These are phyloP conservation scores for Pogostemon cablin DNA, from an alignment of 257 asterid species.

Conservation along the genomic window DNA sequence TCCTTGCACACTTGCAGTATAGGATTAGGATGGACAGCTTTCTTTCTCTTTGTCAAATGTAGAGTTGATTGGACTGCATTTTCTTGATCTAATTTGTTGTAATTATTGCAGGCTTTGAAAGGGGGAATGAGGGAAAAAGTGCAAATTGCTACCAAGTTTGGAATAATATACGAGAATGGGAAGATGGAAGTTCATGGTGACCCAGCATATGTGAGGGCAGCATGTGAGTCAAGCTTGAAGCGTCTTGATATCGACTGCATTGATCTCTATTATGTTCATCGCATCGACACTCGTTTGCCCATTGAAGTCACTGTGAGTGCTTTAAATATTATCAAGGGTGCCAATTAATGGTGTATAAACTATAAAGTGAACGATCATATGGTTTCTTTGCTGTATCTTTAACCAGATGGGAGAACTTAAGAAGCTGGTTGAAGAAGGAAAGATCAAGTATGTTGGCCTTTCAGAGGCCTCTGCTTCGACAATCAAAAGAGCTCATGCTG, in stretches of 20 bases:
- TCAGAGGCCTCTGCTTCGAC: slow-evolving; percentile 71
- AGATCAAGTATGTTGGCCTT: slow-evolving; percentile 63
- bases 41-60: neutral
- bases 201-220: slow-evolving; percentile 44
- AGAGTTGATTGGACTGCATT: neutral
- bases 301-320: slow-evolving; percentile 50
- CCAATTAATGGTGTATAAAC: neutral
- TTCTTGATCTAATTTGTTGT: neutral
- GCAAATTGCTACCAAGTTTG: slow-evolving; percentile 53
- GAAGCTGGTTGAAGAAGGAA: slow-evolving; percentile 71
- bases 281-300: slow-evolving; percentile 48
- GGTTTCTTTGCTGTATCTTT: slow-evolving; percentile 8
- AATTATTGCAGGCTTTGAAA: slow-evolving; percentile 43
- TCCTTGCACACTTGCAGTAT: neutral
- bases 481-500: slow-evolving; percentile 70
- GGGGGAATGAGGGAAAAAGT: slow-evolving; percentile 46
- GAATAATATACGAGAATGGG: slow-evolving; percentile 30
- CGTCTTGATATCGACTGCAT: slow-evolving; percentile 53
- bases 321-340: neutral
- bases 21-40: neutral
- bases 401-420: slow-evolving; percentile 62
- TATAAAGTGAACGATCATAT: neutral
- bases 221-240: slow-evolving; percentile 54
- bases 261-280: slow-evolving; percentile 52
- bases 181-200: slow-evolving; percentile 43